phyloP scores from a whole-genome alignment of 2,329 filamentous ascomycete genomes.

The Trichoderma koningiopsis region DNA sequence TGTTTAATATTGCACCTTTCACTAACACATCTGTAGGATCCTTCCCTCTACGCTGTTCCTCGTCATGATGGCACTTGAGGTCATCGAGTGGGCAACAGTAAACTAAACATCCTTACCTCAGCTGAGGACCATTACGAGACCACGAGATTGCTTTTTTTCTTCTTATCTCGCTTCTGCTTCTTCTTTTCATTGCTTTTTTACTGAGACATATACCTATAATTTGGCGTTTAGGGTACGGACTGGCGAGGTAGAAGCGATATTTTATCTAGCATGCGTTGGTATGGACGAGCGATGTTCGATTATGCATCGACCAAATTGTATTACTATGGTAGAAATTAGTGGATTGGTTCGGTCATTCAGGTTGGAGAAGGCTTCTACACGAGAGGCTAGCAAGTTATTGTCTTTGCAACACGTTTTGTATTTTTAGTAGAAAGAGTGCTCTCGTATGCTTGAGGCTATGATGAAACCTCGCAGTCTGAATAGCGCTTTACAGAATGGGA shows the following conservation, averaged over 20 bases:
- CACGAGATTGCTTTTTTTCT: not conserved
- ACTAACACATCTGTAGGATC: constrained; percentile 62
- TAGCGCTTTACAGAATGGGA: not conserved
- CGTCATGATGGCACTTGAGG: constrained; percentile 89
- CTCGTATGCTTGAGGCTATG: not conserved
- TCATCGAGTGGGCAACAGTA: constrained; percentile 79
- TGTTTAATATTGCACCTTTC: constrained; percentile 21
- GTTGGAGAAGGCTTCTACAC: not conserved
- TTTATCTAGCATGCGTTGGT: not conserved
- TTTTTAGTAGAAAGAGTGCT: not conserved
- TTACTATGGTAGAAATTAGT: not conserved
- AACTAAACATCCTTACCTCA: not conserved
- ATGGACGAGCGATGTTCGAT: constrained; percentile 10
- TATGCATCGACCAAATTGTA: constrained; percentile 8
- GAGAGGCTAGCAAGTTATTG: not conserved
- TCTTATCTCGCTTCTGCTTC: not conserved
- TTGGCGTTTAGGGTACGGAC: constrained; percentile 7
- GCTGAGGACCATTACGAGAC: not conserved
- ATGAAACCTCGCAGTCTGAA: not conserved
- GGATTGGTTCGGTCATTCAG: not conserved
- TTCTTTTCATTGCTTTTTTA: not conserved
- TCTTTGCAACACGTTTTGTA: not conserved
- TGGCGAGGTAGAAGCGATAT: not conserved
- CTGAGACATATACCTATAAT: not conserved
- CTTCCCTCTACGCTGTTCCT: constrained; percentile 88